Conservation (phyloP, 2,329 filamentous ascomycete genomes). For the Xylariaceae sp. region DNA sequence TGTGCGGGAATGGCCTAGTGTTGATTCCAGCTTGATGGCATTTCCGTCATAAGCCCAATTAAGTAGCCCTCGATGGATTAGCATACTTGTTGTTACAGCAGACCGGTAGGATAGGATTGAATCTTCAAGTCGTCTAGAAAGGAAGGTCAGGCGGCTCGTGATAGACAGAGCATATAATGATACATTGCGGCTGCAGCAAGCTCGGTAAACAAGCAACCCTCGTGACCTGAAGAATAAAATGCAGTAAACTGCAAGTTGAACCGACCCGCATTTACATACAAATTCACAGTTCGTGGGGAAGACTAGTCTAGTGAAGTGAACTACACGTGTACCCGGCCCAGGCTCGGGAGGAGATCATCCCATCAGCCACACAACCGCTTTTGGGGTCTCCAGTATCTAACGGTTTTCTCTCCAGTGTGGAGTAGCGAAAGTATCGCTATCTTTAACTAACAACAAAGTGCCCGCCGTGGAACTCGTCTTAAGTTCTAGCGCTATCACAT, state of each 20-base stretch:
- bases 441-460: too few relatives aligned
- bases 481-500: too few relatives aligned
- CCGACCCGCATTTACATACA: conserved; percentile 23
- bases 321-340: conserved; percentile 25
- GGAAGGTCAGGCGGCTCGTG: conserved; percentile 36
- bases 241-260: conserved; percentile 28
- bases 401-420: background rate
- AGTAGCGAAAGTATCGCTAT: background rate
- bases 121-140: conserved; percentile 32
- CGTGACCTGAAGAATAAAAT: conserved; percentile 38
- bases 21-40: conserved; percentile 19
- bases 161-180: conserved; percentile 33
- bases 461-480: conserved; percentile 19
- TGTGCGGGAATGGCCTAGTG: conserved; percentile 7
- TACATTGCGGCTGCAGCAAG: conserved; percentile 38
- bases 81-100: background rate
- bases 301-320: too few relatives aligned
- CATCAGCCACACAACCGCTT: conserved; percentile 28
- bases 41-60: conserved; percentile 10
- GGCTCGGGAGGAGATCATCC: conserved; percentile 22
- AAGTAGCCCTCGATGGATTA: conserved; percentile 3
- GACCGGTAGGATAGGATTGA: background rate
- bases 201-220: conserved; percentile 28
- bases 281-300: conserved; percentile 7
- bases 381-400: conserved; percentile 16